Percentiles rank a stretch among this genome's conserved stretches.
phyloP scores from a whole-genome alignment of 495 filamentous ascomycete genomes.

The Saxophila tyrrhenica region DNA sequence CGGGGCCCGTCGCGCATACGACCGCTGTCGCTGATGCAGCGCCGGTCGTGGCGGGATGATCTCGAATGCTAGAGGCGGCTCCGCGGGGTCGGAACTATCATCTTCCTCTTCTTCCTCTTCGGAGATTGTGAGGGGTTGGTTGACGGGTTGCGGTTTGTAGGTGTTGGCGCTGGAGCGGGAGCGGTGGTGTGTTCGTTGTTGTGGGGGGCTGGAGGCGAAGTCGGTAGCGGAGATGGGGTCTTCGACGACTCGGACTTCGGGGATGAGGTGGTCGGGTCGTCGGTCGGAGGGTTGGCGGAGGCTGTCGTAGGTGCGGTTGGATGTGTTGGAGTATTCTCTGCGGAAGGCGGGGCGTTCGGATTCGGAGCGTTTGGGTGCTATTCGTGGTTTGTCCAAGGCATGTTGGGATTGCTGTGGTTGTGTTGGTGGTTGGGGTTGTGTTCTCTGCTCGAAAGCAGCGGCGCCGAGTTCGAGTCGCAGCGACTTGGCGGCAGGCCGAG shows the following conservation, averaged over 20 bases:
- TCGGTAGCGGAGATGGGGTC: conserved; percentile 13
- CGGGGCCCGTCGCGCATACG: conserved; percentile 26
- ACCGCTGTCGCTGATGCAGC: conserved; percentile 22
- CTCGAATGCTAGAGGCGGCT: conserved; percentile 69
- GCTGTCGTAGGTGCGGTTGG: conserved; percentile 17
- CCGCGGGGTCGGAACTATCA: conserved; percentile 52
- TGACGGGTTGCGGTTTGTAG: not conserved
- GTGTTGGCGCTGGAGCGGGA: conserved; percentile 10
- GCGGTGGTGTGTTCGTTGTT: conserved; percentile 5
- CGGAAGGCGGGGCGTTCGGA: conserved; percentile 27
- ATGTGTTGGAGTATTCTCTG: conserved; percentile 6
- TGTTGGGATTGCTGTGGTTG: not conserved
- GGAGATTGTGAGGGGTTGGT: not conserved
- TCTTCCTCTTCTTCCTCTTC: conserved; percentile 53
- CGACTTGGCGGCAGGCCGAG: conserved; percentile 25
- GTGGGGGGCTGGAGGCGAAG: not conserved
- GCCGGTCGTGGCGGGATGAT: conserved; percentile 45
- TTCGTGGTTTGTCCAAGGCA: conserved; percentile 19
- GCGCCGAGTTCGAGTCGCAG: conserved; percentile 27
- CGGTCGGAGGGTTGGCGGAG: conserved; percentile 17
- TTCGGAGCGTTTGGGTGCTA: conserved; percentile 24
- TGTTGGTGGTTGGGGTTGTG: not conserved
- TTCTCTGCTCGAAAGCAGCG: conserved; percentile 29
- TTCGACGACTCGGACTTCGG: conserved; percentile 9
- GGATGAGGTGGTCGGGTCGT: not conserved